Evolutionary conservation across 2,329 filamentous ascomycete species (phyloP).

Genomic region (Pseudocercospora crystallina): DNA sequence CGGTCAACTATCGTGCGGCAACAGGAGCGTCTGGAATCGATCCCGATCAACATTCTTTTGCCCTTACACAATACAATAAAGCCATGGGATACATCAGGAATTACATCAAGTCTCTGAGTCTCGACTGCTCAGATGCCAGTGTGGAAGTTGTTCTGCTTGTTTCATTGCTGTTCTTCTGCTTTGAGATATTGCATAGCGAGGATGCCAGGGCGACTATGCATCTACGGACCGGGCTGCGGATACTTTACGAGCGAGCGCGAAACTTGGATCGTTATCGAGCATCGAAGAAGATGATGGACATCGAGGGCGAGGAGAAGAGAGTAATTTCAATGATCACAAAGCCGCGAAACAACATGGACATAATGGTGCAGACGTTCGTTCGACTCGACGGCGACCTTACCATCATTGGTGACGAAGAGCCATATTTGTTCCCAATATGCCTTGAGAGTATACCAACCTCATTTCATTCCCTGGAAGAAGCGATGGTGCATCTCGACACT

Average conservation of each 20-base stretch:
- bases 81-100: slow-evolving; percentile 14
- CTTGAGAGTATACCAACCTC: slow-evolving; percentile 15
- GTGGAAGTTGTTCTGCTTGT: slow-evolving; percentile 20
- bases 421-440: slow-evolving; percentile 18
- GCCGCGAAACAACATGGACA: slow-evolving; percentile 16
- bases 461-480: slow-evolving; percentile 18
- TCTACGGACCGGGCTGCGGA: slow-evolving; percentile 17
- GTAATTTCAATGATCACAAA: slow-evolving; percentile 10
- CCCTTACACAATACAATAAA: slow-evolving; percentile 20
- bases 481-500: slow-evolving; percentile 19
- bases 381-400: slow-evolving; percentile 21
- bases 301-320: slow-evolving; percentile 13
- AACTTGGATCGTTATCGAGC: slow-evolving; percentile 6
- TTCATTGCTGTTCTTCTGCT: slow-evolving; percentile 22
- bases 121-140: slow-evolving; percentile 9
- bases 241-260: slow-evolving; percentile 17
- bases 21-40: slow-evolving; percentile 8
- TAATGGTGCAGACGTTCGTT: slow-evolving; percentile 18
- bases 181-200: slow-evolving; percentile 17
- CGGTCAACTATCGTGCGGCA: background rate
- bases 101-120: slow-evolving; percentile 14
- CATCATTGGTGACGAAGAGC: slow-evolving; percentile 20
- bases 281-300: slow-evolving; percentile 1
- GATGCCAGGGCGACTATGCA: slow-evolving; percentile 17
- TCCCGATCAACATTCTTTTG: slow-evolving; percentile 14